Conservation (phyloP, 2,329 filamentous ascomycete species). For the Phialophora chinensis region DNA sequence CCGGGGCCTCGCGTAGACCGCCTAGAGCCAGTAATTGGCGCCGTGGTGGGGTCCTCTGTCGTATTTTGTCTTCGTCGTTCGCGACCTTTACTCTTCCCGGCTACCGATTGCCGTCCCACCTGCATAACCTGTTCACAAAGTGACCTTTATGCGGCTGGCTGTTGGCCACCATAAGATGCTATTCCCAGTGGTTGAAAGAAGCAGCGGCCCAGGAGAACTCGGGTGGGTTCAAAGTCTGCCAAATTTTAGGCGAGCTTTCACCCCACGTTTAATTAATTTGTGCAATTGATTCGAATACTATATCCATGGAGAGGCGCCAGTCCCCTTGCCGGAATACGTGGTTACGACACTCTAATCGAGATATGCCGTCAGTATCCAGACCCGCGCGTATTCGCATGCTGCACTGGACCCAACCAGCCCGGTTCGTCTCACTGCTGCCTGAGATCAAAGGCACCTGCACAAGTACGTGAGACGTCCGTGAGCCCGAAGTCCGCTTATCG, state of each 20-base stretch:
- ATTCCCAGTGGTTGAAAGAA: background rate
- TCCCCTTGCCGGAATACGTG: background rate
- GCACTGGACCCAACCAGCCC: background rate
- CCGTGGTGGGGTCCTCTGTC: background rate
- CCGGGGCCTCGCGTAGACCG: background rate
- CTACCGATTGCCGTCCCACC: background rate
- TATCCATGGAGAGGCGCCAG: background rate
- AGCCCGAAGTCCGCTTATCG: background rate
- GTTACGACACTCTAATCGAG: background rate
- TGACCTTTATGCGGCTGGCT: background rate
- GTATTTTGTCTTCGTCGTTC: background rate
- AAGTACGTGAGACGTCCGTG: background rate
- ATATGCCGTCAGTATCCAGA: background rate
- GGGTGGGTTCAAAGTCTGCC: background rate
- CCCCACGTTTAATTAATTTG: background rate
- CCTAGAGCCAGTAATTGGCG: background rate
- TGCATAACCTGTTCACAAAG: slow-evolving; percentile 5
- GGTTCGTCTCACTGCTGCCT: background rate
- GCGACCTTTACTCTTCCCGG: slow-evolving; percentile 8
- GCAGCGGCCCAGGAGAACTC: background rate
- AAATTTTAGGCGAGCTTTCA: background rate
- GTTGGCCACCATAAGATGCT: background rate
- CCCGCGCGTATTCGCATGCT: background rate
- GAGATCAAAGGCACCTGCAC: background rate
- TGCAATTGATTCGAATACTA: background rate